Evolutionary conservation across 2,329 filamentous ascomycete genomes (phyloP), one percentile per base, ranked within the genome.

Genomic region (Penicillium sp.): DNA sequence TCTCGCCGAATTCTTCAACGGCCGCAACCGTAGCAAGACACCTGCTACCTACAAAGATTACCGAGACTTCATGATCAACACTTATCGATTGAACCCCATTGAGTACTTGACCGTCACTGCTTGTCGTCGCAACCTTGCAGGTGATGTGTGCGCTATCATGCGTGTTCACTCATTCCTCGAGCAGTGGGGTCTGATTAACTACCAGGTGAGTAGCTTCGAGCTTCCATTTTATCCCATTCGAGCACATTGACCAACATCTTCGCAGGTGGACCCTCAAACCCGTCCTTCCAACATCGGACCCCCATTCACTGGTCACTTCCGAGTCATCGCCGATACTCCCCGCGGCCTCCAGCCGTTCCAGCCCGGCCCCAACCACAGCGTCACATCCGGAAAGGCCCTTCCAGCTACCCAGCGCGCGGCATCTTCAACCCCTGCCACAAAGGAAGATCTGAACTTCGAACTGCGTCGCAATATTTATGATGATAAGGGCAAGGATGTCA

Each of bases 51-150:
- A 99, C 81, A 97, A 97, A 77, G 94, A 99, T 71, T 99, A 99
- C 76, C 88, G 94, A 65, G 94, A 99, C 71, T 99, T 99, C 71
- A 99, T 99, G 94, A 92, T 99, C 79, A 99, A 99, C 79, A 97
- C 94, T 13, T 99, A 99, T 76, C 88, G 94, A 36, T 80, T 99
- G 53, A 99, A 97, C 71, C 94, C 94, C 5, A 84, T 92, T 50
- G 94, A 99, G 74, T 99, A 99, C 70, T 82, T 99, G 52, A 99
- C 94, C 5, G 93, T 99, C 51, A 99, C 94, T 10, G 94, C 94
- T 47, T 99, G 94, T 72, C 85, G 94, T 60, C 86, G 94, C 63
- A 99, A 99, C 73, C 77, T 99, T 69, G 94, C 94, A 21, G 94
- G 94, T 61, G 94, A 99, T 75, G 94, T 99, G 31, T 99, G 94